A percentile compares a stretch with the other conserved stretches of the same genome.
phyloP scores from a whole-genome alignment of 805 yeast genomes.

The Wickerhamiella bombiphila region DNA sequence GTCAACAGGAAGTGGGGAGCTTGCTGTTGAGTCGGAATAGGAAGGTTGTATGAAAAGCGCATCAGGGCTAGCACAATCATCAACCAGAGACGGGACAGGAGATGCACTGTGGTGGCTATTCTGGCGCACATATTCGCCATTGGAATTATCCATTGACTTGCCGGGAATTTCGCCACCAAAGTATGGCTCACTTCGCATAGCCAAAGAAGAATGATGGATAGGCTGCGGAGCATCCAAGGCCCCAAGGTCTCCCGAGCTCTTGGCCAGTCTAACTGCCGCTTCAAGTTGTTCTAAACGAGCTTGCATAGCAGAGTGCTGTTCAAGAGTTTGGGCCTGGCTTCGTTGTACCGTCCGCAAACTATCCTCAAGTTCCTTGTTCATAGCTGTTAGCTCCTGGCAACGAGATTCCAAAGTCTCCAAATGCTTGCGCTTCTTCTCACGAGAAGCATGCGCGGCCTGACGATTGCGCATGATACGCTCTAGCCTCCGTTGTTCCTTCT shows the following conservation, averaged over 20 bases:
- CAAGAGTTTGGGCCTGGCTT: constrained; percentile 8
- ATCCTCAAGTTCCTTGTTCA: constrained; percentile 18
- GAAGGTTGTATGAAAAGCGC: constrained; percentile 6
- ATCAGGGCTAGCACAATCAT: constrained; percentile 17
- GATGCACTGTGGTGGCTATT: too few species aligned
- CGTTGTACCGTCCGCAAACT: constrained; percentile 12
- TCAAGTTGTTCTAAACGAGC: constrained; percentile 17
- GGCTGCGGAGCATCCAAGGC: constrained; percentile 5
- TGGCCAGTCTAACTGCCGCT: constrained; percentile 14
- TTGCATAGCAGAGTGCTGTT: constrained; percentile 7
- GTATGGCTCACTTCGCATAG: neutral
- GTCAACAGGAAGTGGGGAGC: neutral
- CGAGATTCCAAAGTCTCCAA: constrained; percentile 68
- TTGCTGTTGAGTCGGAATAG: neutral
- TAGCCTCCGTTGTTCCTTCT: constrained; percentile 89
- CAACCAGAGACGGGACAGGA: constrained; percentile 16
- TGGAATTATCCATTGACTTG: too few species aligned
- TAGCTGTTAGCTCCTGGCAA: constrained; percentile 19
- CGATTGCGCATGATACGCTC: constrained; percentile 88
- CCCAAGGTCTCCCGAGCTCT: constrained; percentile 14
- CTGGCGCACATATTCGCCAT: too few species aligned
- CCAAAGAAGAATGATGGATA: neutral
- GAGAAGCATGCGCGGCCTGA: constrained; percentile 93
- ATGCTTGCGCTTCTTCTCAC: constrained; percentile 90
- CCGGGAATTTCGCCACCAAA: too few species aligned